Base-by-base conservation (phyloP, 805 yeast genomes). In the Phaffomyces antillensis region DNA sequence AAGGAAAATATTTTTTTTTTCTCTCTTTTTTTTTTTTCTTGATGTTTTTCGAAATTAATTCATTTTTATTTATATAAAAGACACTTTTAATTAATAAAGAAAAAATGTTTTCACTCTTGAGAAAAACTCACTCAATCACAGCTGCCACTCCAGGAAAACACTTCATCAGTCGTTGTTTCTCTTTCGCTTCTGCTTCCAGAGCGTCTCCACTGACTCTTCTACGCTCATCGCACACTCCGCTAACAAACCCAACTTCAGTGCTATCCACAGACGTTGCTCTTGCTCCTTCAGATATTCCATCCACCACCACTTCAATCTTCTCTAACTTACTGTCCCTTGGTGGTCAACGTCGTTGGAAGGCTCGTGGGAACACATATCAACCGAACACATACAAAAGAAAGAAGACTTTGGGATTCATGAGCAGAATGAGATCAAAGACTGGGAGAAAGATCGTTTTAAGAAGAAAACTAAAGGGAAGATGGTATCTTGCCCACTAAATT, bases 331-430 rank as follows among this genome's bases (percentile, higher is more conserved):
- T 47, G 4, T 38, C 49, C 2, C 66, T 72, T 1, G 62, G 70
- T 40, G 62, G 71, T 26, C 83, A 77, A 54, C 67, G 71, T 52
- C 71, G 96, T 72, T 83, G 90, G 84, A 82, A 87, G 62, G 73
- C 91, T 34, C 80, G 96, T 68, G 98, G 99, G 66, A 85, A 87
- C 68, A 87, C 96, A 17, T 91, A 84, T 66, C 97, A 91, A 66
- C 99, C 99, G 42, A 83, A 88, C 49, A 88, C 95, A 6, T 70
- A 87, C 51, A 87, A 86, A 63, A 77, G 98, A 63, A 93, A 93
- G 72, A 82, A 96, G 65, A 80, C 85, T 31, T 73, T 85, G 46
- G 99, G 99, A 0, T 93, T 90, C 57, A 72, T 93, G 61, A 88
- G 95, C 12, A 79, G 97, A 62, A 76, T 84, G 65, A 79, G 81